A percentile compares a stretch with the other conserved stretches of the same genome.
phyloP scores from a whole-genome alignment of 2,329 filamentous ascomycete species.

The Stylonectria norvegica region DNA sequence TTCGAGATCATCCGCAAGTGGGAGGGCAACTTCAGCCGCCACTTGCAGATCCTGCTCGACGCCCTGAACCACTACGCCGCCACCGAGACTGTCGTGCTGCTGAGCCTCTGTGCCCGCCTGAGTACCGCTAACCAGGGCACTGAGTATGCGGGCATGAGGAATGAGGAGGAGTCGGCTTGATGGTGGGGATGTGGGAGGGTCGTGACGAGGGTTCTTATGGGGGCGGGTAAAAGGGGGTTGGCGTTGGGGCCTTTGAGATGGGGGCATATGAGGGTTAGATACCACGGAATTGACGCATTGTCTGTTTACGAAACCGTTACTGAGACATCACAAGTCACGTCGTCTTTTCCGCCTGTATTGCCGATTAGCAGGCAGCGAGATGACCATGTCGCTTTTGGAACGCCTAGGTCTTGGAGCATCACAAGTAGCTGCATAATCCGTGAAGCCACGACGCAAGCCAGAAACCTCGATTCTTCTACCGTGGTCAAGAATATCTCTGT shows the following conservation, averaged over 20 bases:
- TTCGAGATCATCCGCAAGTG: conserved; percentile 87
- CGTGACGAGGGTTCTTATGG: not conserved
- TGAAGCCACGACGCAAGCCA: no score
- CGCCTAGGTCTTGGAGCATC: no score
- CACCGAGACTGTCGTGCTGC: conserved; percentile 90
- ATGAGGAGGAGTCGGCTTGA: conserved; percentile 51
- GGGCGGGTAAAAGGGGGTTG: conserved; percentile 6
- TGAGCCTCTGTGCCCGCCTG: conserved; percentile 80
- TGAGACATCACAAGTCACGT: no score
- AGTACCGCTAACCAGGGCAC: conserved; percentile 78
- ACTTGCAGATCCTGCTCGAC: conserved; percentile 90
- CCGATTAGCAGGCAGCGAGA: no score
- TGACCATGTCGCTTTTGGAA: no score
- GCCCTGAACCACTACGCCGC: conserved; percentile 96
- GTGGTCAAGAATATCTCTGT: conserved; percentile 16
- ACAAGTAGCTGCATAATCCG: no score
- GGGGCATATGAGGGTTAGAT: conserved; percentile 21
- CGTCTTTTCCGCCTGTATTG: no score
- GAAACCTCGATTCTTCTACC: no score
- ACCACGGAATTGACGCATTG: conserved; percentile 21
- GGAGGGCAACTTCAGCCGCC: conserved; percentile 87
- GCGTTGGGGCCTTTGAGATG: conserved; percentile 21
- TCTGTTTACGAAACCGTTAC: not conserved
- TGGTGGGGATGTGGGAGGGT: no score
- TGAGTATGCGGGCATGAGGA: conserved; percentile 57